Evolutionary conservation across 1,139 yeast species (phyloP).

Genomic region (Pichia sp.): DNA sequence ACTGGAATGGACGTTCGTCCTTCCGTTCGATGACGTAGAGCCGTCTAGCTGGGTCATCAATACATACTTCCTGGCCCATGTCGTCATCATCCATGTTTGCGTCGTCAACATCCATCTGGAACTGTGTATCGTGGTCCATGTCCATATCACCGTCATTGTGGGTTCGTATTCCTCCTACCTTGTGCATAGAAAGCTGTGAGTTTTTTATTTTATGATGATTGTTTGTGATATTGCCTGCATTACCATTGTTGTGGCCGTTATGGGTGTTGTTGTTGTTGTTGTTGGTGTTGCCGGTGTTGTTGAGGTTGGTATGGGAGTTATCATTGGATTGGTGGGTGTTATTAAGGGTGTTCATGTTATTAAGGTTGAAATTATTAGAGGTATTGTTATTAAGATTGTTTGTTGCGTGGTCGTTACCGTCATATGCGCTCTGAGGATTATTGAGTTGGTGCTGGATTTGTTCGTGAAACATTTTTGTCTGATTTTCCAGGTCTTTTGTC

Average conservation of each 20-base stretch:
- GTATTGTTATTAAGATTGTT: conserved; percentile 9
- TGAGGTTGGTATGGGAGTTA: conserved; percentile 22
- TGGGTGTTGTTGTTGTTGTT: conserved; percentile 22
- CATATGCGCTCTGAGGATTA: neutral
- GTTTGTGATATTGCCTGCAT: neutral
- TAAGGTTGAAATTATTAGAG: conserved; percentile 21
- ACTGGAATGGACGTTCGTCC: conserved; percentile 91
- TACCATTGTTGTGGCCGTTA: neutral
- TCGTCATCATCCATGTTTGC: conserved; percentile 25
- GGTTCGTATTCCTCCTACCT: neutral
- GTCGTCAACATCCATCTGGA: conserved; percentile 31
- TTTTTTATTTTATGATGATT: conserved; percentile 6
- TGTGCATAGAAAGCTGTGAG: neutral
- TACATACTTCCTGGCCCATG: conserved; percentile 50
- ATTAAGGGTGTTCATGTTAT: conserved; percentile 15
- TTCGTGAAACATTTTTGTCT: conserved; percentile 13
- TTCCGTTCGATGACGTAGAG: conserved; percentile 87
- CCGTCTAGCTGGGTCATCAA: conserved; percentile 92
- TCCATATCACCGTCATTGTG: conserved; percentile 7
- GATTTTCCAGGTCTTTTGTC: conserved; percentile 14
- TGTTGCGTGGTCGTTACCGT: neutral
- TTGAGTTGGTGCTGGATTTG: conserved; percentile 22
- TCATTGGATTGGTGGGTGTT: conserved; percentile 7
- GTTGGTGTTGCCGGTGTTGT: conserved; percentile 13
- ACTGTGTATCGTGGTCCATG: conserved; percentile 23